These are phyloP conservation scores for Candida takata DNA, from an alignment of 805 yeast genomes.

Conservation along the genomic window DNA sequence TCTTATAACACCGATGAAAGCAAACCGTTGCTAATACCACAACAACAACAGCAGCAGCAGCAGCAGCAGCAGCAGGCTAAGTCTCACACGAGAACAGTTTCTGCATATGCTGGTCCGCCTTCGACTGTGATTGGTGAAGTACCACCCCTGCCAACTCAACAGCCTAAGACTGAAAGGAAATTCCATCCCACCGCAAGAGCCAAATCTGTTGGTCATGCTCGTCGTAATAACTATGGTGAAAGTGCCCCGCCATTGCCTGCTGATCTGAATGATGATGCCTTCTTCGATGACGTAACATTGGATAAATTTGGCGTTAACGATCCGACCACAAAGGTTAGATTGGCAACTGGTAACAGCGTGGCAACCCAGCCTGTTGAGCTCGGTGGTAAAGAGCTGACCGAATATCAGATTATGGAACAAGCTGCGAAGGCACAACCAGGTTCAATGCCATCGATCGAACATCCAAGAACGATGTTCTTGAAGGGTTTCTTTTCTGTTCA, in stretches of 20 bases:
- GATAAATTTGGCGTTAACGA: constrained; percentile 39
- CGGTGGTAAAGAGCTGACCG: constrained; percentile 30
- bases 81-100: constrained; percentile 23
- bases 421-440: constrained; percentile 60
- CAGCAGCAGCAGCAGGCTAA: constrained; percentile 2
- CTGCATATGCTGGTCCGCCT: constrained; percentile 20
- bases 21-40: neutral
- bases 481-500: constrained; percentile 94
- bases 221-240: constrained; percentile 37
- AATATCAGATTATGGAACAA: constrained; percentile 39
- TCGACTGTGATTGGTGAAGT: constrained; percentile 1
- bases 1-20: constrained; percentile 12
- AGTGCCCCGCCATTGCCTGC: constrained; percentile 25
- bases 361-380: constrained; percentile 8
- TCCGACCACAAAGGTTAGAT: constrained; percentile 4
- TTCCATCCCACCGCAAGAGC: constrained; percentile 83
- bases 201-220: constrained; percentile 71
- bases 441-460: constrained; percentile 90
- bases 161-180: constrained; percentile 20
- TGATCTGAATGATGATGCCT: constrained; percentile 37
- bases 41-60: too few species aligned
- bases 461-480: constrained; percentile 82
- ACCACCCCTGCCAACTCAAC: constrained; percentile 7
- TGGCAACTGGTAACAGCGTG: constrained; percentile 8
- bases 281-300: constrained; percentile 47